Base-by-base conservation (phyloP, 2,329 filamentous ascomycete genomes). In the Parasarocladium wereldwijsianum region DNA sequence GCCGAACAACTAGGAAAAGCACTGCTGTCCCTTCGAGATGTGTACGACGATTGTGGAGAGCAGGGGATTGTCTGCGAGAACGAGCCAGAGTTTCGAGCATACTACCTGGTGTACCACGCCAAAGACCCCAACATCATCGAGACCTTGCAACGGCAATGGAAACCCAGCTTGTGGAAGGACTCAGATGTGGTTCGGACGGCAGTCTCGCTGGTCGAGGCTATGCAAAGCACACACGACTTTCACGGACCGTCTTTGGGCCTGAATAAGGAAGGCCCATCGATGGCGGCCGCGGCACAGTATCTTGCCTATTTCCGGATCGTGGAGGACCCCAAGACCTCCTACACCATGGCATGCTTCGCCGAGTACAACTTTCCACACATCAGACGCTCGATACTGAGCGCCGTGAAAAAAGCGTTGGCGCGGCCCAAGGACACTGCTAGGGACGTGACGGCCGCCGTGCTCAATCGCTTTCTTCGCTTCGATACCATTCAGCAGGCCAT, bases 331-430 rank as follows among this genome's bases (percentile, higher is more conserved):
- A 51, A 56, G 11, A 64, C 76, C 3, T 77, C 74, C 1, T 79
- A 78, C 43, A 76, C 70, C 1, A 76, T 78, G 70, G 74, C 72
- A 10, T 78, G 74, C 40, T 66, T 79, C 35, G 72, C 72, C 6
- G 73, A 78, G 42, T 67, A 73, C n/a, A 70, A 76, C 42, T 76
- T 79, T 34, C 66, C 68, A 23, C 57, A 62, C 20, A 54, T 77
- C 18, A 69, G 74, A 23, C 67, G 69, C 32, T 60, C 63, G 9
- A 65, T 75, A 11, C 45, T 78, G 12, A 60, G 61, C 32, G 62
- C 64, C 11, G 51, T 77, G 14, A 61, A 66, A 29, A 59, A 54
- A 32, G 60, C 66, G 2, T 69, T 74, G 36, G 58, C 65, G 2
- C 62, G 70, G 33, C 66, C 66, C 15, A 60, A 67, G 35, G 64